Conservation (phyloP, 176 grass and related monocot genomes). For the Ananas comosus region DNA sequence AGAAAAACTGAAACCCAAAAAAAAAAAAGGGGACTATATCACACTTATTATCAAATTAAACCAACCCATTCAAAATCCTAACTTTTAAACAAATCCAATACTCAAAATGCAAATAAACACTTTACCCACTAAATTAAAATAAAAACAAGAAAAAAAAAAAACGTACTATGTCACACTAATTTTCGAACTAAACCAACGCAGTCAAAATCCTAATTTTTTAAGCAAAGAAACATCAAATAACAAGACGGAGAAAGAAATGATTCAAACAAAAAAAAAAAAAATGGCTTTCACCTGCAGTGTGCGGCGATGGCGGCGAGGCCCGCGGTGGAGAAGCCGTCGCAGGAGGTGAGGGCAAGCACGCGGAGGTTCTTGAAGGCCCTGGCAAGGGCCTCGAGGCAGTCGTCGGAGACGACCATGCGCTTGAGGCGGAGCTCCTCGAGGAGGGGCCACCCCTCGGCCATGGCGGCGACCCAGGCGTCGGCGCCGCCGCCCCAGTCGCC, state of each 20-base stretch:
- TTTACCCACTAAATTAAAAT: too few species aligned
- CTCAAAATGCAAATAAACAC: too few species aligned
- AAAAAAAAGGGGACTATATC: too few species aligned
- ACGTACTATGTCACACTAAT: too few species aligned
- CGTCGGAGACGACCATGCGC: slow-evolving; percentile 69
- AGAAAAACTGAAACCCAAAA: too few species aligned
- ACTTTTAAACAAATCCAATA: too few species aligned
- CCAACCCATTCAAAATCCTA: too few species aligned
- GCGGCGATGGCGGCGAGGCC: slow-evolving; percentile 59
- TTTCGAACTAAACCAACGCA: too few species aligned
- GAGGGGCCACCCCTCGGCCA: slow-evolving; percentile 51
- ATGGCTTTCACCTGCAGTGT: slow-evolving; percentile 45
- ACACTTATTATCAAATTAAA: too few species aligned
- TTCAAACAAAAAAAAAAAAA: not conserved
- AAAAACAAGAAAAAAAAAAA: too few species aligned
- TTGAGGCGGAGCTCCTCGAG: slow-evolving; percentile 76
- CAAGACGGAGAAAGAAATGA: not conserved
- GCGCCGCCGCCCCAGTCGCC: slow-evolving; percentile 44
- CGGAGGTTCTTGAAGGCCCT: slow-evolving; percentile 59
- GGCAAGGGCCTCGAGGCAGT: slow-evolving; percentile 64
- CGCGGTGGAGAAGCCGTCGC: slow-evolving; percentile 59
- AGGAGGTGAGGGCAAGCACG: slow-evolving; percentile 48
- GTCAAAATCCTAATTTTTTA: not conserved
- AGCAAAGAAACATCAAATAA: not conserved
- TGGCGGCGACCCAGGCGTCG: slow-evolving; percentile 45